Evolutionary conservation across 2,329 filamentous ascomycete species (phyloP), one percentile per base, ranked within the genome.

Genomic region (Diaporthe citri): DNA sequence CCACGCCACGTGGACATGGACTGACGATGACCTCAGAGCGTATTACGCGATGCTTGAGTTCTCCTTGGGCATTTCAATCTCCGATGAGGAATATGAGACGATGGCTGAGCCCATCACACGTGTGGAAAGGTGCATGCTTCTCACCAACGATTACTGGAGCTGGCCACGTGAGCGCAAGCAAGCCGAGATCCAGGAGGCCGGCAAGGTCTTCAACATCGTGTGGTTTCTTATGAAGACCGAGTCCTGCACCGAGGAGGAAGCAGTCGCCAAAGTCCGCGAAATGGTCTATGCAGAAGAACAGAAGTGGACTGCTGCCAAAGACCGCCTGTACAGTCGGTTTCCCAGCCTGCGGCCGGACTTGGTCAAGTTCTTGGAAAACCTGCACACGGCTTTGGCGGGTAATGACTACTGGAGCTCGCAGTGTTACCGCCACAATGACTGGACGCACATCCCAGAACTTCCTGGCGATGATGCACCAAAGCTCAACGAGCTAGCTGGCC

Each of bases 301-400:
- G 46, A 48, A 48, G 46, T 48, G 46, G 46, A 48, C 46, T 48
- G 51, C 51, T 55, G 51, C 51, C n/a, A 55, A 55, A 55, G 51
- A 55, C 12, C 51, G 51, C n/a, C 51, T 55, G 25, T 55, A 55
- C 25, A 55, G 51, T 10, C 51, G 25, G 13, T 55, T 55, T 25
- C 51, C 51, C 51, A 55, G 25, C 25, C 51, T 55, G 20, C 46
- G 46, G 20, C 46, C 46, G 46, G 46, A 48, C 22, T n/a, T 48
- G 46, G 7, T 48, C 46, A 48, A n/a, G 22, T 48, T 48, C 46
- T n/a, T 48, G 46, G 46, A 48, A 6, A 48, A 48, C 8, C 46
- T 48, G 46, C 46, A 48, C 46, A 48, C 46, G 22, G 46, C 46
- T n/a, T 9, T 48, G 46, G 46, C 46, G 46, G 46, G 46, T 9